phyloP scores from a whole-genome alignment of 306 rosid species.

The Corylus americana region DNA sequence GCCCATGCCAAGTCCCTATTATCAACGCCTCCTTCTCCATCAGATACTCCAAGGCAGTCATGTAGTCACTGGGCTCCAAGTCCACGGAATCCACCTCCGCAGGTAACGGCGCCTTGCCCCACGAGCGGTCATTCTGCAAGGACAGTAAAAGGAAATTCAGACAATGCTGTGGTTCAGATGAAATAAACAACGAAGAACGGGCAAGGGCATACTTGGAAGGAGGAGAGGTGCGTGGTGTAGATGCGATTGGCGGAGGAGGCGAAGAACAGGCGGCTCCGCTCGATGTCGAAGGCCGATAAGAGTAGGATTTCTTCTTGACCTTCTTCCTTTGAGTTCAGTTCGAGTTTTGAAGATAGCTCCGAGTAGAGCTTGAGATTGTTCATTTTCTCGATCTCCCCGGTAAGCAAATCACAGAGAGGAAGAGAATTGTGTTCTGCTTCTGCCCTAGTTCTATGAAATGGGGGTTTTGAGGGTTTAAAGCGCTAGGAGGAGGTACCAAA shows the following conservation, averaged over 20 bases:
- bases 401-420: not conserved
- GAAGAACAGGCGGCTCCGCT: conserved; percentile 85
- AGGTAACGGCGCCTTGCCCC: conserved; percentile 45
- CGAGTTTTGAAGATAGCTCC: conserved; percentile 57
- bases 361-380: conserved; percentile 72
- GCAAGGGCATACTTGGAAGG: conserved; percentile 55
- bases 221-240: conserved; percentile 65
- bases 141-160: not conserved
- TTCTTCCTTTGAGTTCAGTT: conserved; percentile 44
- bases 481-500: too few species aligned
- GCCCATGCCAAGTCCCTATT: conserved; percentile 70
- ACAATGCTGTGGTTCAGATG: not conserved
- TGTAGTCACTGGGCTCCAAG: conserved; percentile 59
- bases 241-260: conserved; percentile 71
- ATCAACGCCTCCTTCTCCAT: conserved; percentile 95
- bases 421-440: not conserved
- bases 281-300: conserved; percentile 78
- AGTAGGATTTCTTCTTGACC: conserved; percentile 60
- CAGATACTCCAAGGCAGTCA: conserved; percentile 76
- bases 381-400: conserved; percentile 34
- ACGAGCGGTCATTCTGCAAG: conserved; percentile 53
- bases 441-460: not conserved
- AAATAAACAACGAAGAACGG: not conserved
- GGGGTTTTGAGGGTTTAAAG: conserved; percentile 19
- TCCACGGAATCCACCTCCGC: conserved; percentile 49